Evolutionary conservation across 2,329 filamentous ascomycete species (phyloP).

Genomic region (Sporothrix brunneoviolacea): DNA sequence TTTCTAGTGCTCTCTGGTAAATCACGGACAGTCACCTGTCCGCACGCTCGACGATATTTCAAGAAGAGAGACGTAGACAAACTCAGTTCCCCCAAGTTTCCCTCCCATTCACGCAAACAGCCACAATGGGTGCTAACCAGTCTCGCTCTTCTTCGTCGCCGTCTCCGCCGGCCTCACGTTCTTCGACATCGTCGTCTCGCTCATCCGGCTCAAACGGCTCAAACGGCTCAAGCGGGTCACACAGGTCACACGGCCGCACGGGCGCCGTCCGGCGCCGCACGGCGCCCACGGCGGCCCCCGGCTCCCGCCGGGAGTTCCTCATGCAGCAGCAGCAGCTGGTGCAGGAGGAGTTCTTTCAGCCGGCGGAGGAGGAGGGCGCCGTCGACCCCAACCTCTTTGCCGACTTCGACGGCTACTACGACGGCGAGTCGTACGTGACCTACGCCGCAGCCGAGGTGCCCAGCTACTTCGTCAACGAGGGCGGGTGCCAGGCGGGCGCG

Average conservation of each 20-base stretch:
- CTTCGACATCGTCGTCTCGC: too few species aligned
- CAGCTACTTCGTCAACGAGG: neutral
- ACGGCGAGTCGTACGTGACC: neutral
- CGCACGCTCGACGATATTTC: too few species aligned
- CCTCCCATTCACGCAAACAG: too few species aligned
- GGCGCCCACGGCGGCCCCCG: neutral
- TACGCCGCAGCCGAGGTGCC: neutral
- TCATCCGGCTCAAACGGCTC: too few species aligned
- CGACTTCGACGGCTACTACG: neutral
- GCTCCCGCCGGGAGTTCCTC: neutral
- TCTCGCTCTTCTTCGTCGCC: neutral
- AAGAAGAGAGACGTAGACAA: too few species aligned
- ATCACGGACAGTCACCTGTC: too few species aligned
- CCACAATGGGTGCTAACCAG: constrained; percentile 4
- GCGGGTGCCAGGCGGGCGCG: neutral
- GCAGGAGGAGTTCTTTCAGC: neutral
- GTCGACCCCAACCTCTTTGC: neutral
- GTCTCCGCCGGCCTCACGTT: too few species aligned
- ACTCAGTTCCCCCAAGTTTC: too few species aligned
- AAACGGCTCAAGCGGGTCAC: too few species aligned
- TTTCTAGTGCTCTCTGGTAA: too few species aligned
- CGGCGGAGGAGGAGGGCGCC: neutral
- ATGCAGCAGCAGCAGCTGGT: neutral
- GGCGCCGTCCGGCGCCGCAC: neutral
- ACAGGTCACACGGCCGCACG: neutral